Conservation (phyloP, 495 filamentous ascomycete species). For the Chaetomium fimeti region DNA sequence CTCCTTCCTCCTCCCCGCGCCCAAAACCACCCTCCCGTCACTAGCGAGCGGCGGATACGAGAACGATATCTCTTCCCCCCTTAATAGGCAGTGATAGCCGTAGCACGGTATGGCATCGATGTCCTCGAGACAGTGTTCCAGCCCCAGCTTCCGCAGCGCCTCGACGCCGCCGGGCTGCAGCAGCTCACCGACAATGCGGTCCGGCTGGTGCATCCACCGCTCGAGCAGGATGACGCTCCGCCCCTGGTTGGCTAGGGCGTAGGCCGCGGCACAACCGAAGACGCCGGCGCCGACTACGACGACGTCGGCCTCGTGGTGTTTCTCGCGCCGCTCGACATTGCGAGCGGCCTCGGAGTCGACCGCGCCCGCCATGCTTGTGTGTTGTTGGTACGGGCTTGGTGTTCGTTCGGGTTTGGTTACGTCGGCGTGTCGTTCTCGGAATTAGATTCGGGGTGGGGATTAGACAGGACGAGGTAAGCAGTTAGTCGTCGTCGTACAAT, state of each 20-base stretch:
- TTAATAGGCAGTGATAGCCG: constrained; percentile 86
- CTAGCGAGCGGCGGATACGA: constrained; percentile 59
- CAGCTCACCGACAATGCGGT: constrained; percentile 94
- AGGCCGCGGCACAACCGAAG: constrained; percentile 82
- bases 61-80: constrained; percentile 73
- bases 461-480: not conserved
- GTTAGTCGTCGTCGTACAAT: not conserved
- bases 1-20: not conserved
- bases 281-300: constrained; percentile 89
- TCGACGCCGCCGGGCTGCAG: constrained; percentile 87
- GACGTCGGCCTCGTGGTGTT: constrained; percentile 63
- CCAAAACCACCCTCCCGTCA: constrained; percentile 28
- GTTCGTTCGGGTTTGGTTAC: not conserved
- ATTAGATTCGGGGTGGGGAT: not conserved
- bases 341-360: constrained; percentile 34
- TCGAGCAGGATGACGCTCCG: constrained; percentile 91
- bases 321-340: constrained; percentile 41
- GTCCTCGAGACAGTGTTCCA: constrained; percentile 77
- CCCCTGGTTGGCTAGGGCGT: constrained; percentile 77
- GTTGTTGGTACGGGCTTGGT: not conserved
- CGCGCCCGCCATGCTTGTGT: constrained; percentile 21
- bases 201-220: constrained; percentile 84
- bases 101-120: constrained; percentile 81
- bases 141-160: constrained; percentile 76
- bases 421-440: not conserved